These are phyloP conservation scores for Citrus hindsii DNA, from an alignment of 345 rosid species.

Conservation along the genomic window DNA sequence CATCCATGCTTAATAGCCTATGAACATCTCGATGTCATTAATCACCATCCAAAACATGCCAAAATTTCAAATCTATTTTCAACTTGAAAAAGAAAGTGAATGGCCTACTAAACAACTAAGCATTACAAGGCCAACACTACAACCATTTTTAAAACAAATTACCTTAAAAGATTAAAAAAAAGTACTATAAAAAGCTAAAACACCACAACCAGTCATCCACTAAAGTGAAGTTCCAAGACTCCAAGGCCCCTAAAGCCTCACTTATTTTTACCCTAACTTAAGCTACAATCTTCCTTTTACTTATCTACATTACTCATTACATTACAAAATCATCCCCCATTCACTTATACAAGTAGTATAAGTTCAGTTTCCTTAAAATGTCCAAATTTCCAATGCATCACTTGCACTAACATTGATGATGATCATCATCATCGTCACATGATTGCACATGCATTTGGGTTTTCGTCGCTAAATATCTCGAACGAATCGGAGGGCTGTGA, in stretches of 20 bases:
- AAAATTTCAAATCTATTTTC: constrained; percentile 13
- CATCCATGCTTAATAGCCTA: neutral
- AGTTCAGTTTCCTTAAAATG: neutral
- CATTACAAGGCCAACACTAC: constrained; percentile 9
- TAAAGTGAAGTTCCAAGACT: neutral
- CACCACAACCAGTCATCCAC: neutral
- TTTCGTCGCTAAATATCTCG: constrained; percentile 84
- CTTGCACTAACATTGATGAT: neutral
- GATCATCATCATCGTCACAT: constrained; percentile 43
- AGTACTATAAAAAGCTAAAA: constrained; percentile 3
- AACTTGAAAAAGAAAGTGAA: constrained; percentile 1
- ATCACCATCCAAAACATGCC: constrained; percentile 6
- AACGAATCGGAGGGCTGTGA: constrained; percentile 52
- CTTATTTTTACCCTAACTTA: constrained; percentile 11
- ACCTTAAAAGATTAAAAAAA: constrained; percentile 3
- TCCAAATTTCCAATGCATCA: neutral
- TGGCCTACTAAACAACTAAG: constrained; percentile 12
- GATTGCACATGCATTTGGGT: constrained; percentile 77
- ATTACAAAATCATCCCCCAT: neutral
- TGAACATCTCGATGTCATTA: neutral
- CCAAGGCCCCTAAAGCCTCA: neutral
- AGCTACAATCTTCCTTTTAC: constrained; percentile 8
- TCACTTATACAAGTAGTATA: constrained; percentile 26
- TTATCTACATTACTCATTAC: constrained; percentile 21
- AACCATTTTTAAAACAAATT: neutral